Percentiles rank a stretch among this genome's conserved stretches.
Conservation (phyloP, 1,284 basidiomycete genomes). For the Mixia osmundae region DNA sequence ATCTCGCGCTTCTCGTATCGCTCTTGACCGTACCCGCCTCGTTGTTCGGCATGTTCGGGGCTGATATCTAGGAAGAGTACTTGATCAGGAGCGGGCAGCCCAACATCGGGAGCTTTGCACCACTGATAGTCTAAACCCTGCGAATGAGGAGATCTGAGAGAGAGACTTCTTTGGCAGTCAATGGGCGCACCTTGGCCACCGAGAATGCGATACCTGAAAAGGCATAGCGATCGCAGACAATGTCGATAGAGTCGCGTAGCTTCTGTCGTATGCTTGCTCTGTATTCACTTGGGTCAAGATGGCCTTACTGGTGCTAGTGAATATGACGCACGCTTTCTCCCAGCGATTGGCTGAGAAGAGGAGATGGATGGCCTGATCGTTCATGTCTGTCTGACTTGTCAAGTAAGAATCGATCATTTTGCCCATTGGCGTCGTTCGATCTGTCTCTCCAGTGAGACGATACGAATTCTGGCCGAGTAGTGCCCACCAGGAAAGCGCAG, state of each 20-base stretch:
- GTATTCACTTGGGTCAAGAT: conserved; percentile 2
- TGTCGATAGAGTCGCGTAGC: conserved; percentile 39
- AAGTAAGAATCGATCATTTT: conserved; percentile 86
- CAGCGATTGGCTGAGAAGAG: conserved; percentile 93
- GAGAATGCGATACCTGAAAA: conserved; percentile 94
- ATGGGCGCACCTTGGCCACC: conserved; percentile 39
- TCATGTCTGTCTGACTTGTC: conserved; percentile 50
- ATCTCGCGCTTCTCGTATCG: conserved; percentile 28
- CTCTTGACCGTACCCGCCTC: conserved; percentile 79
- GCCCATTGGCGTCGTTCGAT: conserved; percentile 75
- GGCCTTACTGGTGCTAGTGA: conserved; percentile 1
- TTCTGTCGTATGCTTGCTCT: conserved; percentile 41
- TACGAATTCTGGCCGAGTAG: not conserved
- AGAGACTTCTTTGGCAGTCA: not conserved
- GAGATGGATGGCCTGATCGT: conserved; percentile 77
- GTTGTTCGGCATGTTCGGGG: conserved; percentile 39
- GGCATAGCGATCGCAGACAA: conserved; percentile 84
- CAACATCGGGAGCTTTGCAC: conserved; percentile 63
- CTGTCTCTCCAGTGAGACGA: conserved; percentile 25
- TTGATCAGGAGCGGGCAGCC: conserved; percentile 69
- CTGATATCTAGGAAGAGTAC: conserved; percentile 67
- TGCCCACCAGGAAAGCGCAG: conserved; percentile 62
- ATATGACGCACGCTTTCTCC: conserved; percentile 56
- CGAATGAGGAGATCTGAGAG: not conserved
- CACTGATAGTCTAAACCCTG: conserved; percentile 37